Evolutionary conservation across 1,284 basidiomycete genomes (phyloP).

Genomic region (Stereum hirsutum): DNA sequence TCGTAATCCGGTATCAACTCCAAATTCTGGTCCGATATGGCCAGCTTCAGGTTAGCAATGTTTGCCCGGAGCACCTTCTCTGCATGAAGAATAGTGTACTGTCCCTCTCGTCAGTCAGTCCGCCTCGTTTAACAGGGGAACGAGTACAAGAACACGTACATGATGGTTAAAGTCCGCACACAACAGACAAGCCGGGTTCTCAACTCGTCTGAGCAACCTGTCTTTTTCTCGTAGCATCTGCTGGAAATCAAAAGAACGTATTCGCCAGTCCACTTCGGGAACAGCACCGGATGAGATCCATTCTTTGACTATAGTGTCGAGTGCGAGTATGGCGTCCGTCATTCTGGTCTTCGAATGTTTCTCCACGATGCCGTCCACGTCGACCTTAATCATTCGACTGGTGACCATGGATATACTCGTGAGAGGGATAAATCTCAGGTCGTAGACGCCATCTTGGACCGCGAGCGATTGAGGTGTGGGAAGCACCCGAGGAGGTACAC

Average conservation of each 20-base stretch:
- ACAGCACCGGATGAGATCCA: slow-evolving; percentile 42
- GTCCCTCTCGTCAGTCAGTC: slow-evolving; percentile 1
- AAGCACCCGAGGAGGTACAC: slow-evolving; percentile 73
- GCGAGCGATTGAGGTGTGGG: slow-evolving; percentile 38
- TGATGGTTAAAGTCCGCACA: slow-evolving; percentile 64
- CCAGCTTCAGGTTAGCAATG: slow-evolving; percentile 69
- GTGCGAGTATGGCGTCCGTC: slow-evolving; percentile 35
- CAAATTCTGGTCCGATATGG: slow-evolving; percentile 92
- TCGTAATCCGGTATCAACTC: slow-evolving; percentile 97
- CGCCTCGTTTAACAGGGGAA: background rate
- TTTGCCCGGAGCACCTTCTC: slow-evolving; percentile 67
- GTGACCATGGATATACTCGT: slow-evolving; percentile 78
- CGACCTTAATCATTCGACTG: slow-evolving; percentile 63
- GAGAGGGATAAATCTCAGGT: slow-evolving; percentile 59
- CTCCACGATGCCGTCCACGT: slow-evolving; percentile 61
- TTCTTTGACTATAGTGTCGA: slow-evolving; percentile 45
- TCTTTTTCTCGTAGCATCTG: slow-evolving; percentile 67
- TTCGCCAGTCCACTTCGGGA: slow-evolving; percentile 82
- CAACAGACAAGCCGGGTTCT: slow-evolving; percentile 37
- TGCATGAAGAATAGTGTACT: slow-evolving; percentile 74
- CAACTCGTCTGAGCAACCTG: slow-evolving; percentile 33
- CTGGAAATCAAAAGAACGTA: slow-evolving; percentile 88
- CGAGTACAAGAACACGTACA: slow-evolving; percentile 32
- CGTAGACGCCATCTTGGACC: slow-evolving; percentile 54
- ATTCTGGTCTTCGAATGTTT: slow-evolving; percentile 57